phyloP scores from a whole-genome alignment of 225 moss, liverwort and hornwort genomes.

The Anthoceros angustus region DNA sequence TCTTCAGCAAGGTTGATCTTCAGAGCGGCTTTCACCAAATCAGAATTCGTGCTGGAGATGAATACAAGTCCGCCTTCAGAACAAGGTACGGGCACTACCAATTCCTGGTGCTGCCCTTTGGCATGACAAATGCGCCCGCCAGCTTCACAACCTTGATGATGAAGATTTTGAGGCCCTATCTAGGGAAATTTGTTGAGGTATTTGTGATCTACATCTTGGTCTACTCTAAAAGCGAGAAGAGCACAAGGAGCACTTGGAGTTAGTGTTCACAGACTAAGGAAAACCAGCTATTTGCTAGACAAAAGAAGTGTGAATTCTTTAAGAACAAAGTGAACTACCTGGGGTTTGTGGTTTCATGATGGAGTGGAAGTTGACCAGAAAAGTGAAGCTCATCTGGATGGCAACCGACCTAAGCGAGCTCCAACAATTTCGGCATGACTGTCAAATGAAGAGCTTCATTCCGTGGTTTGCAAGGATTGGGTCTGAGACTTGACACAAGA shows the following conservation, averaged over 20 bases:
- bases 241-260: neutral
- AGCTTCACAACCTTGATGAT: slow-evolving; percentile 9
- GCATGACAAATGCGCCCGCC: slow-evolving; percentile 11
- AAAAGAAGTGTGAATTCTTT: too few relatives aligned
- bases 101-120: slow-evolving; percentile 9
- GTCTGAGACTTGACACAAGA: too few relatives aligned
- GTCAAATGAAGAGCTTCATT: too few relatives aligned
- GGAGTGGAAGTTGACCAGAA: too few relatives aligned
- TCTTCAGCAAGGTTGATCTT: slow-evolving; percentile 7
- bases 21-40: slow-evolving; percentile 8
- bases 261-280: neutral
- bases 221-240: neutral
- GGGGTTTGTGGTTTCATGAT: too few relatives aligned
- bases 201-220: slow-evolving; percentile 12
- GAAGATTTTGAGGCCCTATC: neutral
- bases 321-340: too few relatives aligned
- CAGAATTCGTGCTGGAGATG: slow-evolving; percentile 4
- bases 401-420: too few relatives aligned
- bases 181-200: slow-evolving; percentile 10
- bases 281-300: too few relatives aligned
- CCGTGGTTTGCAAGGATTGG: too few relatives aligned
- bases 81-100: slow-evolving; percentile 7
- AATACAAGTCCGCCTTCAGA: slow-evolving; percentile 5
- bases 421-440: too few relatives aligned
- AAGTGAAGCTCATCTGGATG: too few relatives aligned